Evolutionary conservation across 2,329 filamentous ascomycete genomes (phyloP).

Genomic region (Trichoderma sp.): DNA sequence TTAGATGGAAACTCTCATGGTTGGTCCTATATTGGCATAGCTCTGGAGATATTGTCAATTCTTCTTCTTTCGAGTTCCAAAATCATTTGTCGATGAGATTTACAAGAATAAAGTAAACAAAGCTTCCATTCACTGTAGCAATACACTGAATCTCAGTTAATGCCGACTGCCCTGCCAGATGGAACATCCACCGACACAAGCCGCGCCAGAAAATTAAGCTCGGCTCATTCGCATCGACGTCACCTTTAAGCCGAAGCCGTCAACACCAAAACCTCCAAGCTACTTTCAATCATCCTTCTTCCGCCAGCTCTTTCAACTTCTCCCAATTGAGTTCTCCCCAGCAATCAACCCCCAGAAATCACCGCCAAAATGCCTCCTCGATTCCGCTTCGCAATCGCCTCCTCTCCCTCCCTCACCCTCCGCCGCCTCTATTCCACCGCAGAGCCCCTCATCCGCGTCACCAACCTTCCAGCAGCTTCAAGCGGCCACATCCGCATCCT

Average conservation of each 20-base stretch:
- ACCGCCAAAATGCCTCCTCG: conserved; percentile 34
- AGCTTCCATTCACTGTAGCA: not conserved
- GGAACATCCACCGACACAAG: conserved; percentile 13
- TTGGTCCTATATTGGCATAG: not conserved
- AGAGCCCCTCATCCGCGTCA: conserved; percentile 63
- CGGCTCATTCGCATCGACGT: conserved; percentile 12
- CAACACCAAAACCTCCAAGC: not conserved
- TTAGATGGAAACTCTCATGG: not conserved
- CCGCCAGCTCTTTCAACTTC: not conserved
- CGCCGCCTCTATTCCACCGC: conserved; percentile 44
- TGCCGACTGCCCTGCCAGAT: not conserved
- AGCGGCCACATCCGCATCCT: conserved; percentile 84
- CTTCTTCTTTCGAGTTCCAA: not conserved
- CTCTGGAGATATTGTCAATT: not conserved
- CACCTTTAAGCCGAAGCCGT: conserved; percentile 10
- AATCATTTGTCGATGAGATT: not conserved
- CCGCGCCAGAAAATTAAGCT: conserved; percentile 8
- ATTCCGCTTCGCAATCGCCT: conserved; percentile 24
- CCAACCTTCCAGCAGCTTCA: conserved; percentile 59
- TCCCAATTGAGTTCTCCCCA: not conserved
- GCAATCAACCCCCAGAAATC: not conserved
- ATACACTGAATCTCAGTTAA: not conserved
- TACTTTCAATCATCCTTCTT: not conserved
- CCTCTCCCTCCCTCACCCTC: conserved; percentile 21
- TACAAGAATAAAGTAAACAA: not conserved